These are phyloP conservation scores for Leishmania mexicana DNA, from an alignment of 208 protist genomes.

Conservation along the genomic window DNA sequence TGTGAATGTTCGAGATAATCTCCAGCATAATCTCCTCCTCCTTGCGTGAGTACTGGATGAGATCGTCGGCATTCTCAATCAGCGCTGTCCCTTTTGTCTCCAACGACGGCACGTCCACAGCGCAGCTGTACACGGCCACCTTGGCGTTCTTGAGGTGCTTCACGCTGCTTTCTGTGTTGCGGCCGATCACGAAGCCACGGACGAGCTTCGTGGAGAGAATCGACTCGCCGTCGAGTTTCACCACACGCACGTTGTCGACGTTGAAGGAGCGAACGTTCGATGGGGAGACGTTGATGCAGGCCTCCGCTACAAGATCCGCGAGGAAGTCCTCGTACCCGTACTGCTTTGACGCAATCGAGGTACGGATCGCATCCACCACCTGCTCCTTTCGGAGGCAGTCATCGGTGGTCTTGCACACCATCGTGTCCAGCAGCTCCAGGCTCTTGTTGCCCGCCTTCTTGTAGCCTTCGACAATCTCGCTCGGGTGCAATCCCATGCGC, in stretches of 20 bases:
- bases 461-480: constrained; percentile 99
- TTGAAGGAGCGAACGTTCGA: constrained; percentile 97
- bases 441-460: constrained; percentile 93
- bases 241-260: constrained; percentile 99
- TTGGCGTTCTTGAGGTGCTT: constrained; percentile 96
- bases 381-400: constrained; percentile 87
- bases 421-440: constrained; percentile 90
- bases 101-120: constrained; percentile 96
- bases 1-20: constrained; percentile 96
- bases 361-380: constrained; percentile 75
- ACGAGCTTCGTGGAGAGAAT: constrained; percentile 94
- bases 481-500: constrained; percentile 97
- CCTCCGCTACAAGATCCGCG: constrained; percentile 94
- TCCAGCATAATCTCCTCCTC: constrained; percentile 98
- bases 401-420: constrained; percentile 72
- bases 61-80: constrained; percentile 98
- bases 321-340: constrained; percentile 97
- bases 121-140: constrained; percentile 98
- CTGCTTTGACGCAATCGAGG: constrained; percentile 95
- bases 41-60: constrained; percentile 96
- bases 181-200: constrained; percentile 97
- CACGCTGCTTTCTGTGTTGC: constrained; percentile 91
- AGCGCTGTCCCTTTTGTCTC: constrained; percentile 99
- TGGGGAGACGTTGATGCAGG: constrained; percentile 97
- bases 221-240: constrained; percentile 98